Evolutionary conservation across 306 rosid genomes (phyloP).

Genomic region (Hippophae rhamnoides): DNA sequence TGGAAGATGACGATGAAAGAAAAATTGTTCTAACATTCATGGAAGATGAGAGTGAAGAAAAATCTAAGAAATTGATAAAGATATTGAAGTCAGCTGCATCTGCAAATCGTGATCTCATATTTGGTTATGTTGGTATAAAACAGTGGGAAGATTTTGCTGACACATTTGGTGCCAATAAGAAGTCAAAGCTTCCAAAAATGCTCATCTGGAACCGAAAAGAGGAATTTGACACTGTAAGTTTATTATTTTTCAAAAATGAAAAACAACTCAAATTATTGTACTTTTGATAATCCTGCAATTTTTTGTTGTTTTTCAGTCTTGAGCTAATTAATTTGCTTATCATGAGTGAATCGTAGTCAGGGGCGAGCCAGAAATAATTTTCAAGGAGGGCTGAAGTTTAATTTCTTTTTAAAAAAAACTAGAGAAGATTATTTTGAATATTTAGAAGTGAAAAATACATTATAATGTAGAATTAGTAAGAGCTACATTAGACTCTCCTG

Average conservation of each 20-base stretch:
- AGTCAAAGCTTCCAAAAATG: slow-evolving; percentile 63
- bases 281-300: slow-evolving; percentile 7
- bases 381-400: too few relatives aligned
- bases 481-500: too few relatives aligned
- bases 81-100: slow-evolving; percentile 85
- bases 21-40: slow-evolving; percentile 74
- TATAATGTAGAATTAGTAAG: too few relatives aligned
- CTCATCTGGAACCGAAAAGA: slow-evolving; percentile 77
- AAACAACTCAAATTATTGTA: slow-evolving; percentile 3
- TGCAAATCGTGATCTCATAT: slow-evolving; percentile 84
- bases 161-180: slow-evolving; percentile 46
- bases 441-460: too few relatives aligned
- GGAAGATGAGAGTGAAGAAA: slow-evolving; percentile 69
- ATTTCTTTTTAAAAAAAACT: too few relatives aligned
- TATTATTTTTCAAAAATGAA: slow-evolving; percentile 1
- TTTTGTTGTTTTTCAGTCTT: slow-evolving; percentile 4
- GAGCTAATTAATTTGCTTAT: neutral
- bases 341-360: too few relatives aligned
- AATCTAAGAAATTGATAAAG: slow-evolving; percentile 52
- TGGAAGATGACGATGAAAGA: slow-evolving; percentile 68
- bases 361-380: too few relatives aligned
- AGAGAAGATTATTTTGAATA: too few relatives aligned
- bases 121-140: slow-evolving; percentile 73
- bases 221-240: slow-evolving; percentile 64
- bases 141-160: slow-evolving; percentile 87